Base-by-base conservation (phyloP, 2,329 filamentous ascomycete genomes). In the Exophiala phaeomuriformis region DNA sequence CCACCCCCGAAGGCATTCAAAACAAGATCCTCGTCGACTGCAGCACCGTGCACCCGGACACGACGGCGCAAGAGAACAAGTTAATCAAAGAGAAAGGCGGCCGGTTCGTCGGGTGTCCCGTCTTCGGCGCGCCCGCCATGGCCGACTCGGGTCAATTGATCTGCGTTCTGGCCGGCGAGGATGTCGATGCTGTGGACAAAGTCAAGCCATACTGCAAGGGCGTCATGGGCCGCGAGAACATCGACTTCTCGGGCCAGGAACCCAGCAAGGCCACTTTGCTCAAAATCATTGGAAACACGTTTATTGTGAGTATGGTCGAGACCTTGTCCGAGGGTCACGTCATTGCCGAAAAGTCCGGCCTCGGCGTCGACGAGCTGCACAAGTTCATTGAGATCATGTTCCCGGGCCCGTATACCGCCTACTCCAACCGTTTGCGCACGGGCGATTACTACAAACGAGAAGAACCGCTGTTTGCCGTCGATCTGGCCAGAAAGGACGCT, bases 221-320 rank as follows among this genome's bases (percentile, higher is more conserved):
- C 51, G 86, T 93, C 10, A 87, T 85, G 64, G 79, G 83, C 1
- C 78, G 80, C 33, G 78, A 77, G 1, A 80, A 83, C 59, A 83
- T 94, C 55, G 82, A 91, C 66, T 84, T 89, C 68, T 76, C 77
- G 42, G 82, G 79, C 59, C 79, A 88, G 68, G 78, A 84, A 1
- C 82, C 84, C 46, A 80, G 84, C 49, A 81, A 82, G 49, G 83
- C 89, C 3, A 79, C 82, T 1, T 78, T 82, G 43, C 75, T 95
- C 45, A 93, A 95, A 71, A 75, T 95, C 19, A 78, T 95, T 6
- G 90, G 90, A 53, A 95, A 95, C 69, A 88, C 86, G 0, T 90
- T 95, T 67, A 78, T 95, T 63, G 68, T 94, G 39, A 86, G 87
- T 72, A 90, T 90, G 79, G 80, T 90, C 28, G 85, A 90, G 65